Base-by-base conservation (phyloP, 169 alveolate species). In the Ichthyophthirius multifiliis region DNA sequence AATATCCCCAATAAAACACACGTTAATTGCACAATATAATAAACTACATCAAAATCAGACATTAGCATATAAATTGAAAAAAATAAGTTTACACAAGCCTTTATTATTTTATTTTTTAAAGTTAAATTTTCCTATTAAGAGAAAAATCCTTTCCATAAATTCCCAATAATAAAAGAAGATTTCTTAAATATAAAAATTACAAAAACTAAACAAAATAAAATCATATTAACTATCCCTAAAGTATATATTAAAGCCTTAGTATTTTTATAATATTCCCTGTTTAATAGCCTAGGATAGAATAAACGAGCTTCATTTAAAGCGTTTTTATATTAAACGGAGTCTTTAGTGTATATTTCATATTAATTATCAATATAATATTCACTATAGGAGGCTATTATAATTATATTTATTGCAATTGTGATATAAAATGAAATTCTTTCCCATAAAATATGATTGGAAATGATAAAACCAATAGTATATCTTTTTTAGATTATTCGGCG, bases 121-220 rank as follows among this genome's bases (percentile, higher is more conserved):
- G n/a, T n/a, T n/a, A n/a, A n/a, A n/a, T n/a, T n/a, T n/a, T n/a
- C n/a, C n/a, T n/a, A n/a, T n/a, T n/a, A n/a, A n/a, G n/a, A n/a
- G n/a, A n/a, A n/a, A 31, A 76, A 76, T 37, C 76, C 83, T n/a
- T 34, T 41, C 83, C 83, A 76, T 20, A 76, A 20, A 39, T 41
- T 37, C 12, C 46, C 48, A 4, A 76, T 34, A 27, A 48, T 76
- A 15, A 76, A 44, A 1, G 83, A 76, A 3, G 83, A 75, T 63
- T 76, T 55, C 20, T 76, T 76, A 5, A 76, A 55, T 3, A 65
- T 43, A 76, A 76, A 76, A 62, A 76, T 62, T 7, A 55, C 18
- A 23, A 76, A 75, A 16, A 76, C 43, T 5, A 76, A 31, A 23
- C 76, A 48, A 18, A 73, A 48, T n/a, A 76, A 43, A 15, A 39